Base-by-base conservation (phyloP, 1,139 yeast species). In the Williopsis jadinii region DNA sequence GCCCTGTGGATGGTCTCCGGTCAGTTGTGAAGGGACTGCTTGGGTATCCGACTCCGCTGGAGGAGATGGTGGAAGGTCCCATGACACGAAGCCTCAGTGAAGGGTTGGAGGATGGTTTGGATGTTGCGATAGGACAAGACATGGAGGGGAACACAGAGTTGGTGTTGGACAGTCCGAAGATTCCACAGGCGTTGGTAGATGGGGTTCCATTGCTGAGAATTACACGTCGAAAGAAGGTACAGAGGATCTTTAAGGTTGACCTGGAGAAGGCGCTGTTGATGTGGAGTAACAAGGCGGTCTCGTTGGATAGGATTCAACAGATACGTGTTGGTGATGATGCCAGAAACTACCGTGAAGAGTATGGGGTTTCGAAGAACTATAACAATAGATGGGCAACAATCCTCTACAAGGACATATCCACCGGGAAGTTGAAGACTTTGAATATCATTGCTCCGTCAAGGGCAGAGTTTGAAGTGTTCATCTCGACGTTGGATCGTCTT, bases 381-480 rank as follows among this genome's bases (percentile, higher is more conserved):
- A 78, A 79, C 38, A 66, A 69, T 11, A 66, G 76, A 14, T 92
- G 98, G 98, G 71, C 86, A 1, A 81, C 95, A 0, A 74, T 92
- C 29, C 76, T 86, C 11, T 90, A 86, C 56, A 65, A 60, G 24
- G 63, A 67, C 13, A 57, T 59, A 8, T 56, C 63, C 9, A 73
- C 67, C 35, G 71, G 74, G 50, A 74, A 75, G 45, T 64, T 76
- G 41, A 81, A 83, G 48, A 78, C 78, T 2, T 60, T 92, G 40
- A 97, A 92, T 64, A 63, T 88, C 29, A 77, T 90, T 11, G 87
- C 95, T 0, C 75, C 79, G 24, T 72, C 80, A 3, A 73, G 68
- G 40, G 70, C 68, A 36, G 92, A 84, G 46, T 78, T 76, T 44
- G 75, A 75, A 35, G 55, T 72, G 24, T 73, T 90, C 44, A 61